A percentile compares a stretch with the other conserved stretches of the same genome.
Conservation (phyloP, 768 basidiomycete genomes). For the Artomyces pyxidatus region DNA sequence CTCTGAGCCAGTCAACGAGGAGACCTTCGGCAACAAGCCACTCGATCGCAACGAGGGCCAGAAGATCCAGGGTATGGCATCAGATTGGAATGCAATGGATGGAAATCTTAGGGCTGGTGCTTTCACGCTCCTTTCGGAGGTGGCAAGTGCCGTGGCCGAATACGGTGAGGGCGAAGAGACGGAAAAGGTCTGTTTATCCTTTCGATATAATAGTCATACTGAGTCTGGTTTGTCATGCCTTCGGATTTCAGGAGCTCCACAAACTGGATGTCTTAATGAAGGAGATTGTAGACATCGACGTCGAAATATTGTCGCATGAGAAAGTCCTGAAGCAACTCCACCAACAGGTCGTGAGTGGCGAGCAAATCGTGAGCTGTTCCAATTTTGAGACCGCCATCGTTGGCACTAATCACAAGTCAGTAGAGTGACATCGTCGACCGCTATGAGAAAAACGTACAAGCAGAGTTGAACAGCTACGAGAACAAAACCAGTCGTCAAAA, state of each 20-base stretch:
- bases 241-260: constrained; percentile 36
- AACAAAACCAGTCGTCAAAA: constrained; percentile 69
- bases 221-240: neutral
- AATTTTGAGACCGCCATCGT: neutral
- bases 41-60: constrained; percentile 42
- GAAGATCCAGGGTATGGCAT: constrained; percentile 48
- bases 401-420: neutral
- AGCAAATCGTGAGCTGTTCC: constrained; percentile 37
- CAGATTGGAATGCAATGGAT: constrained; percentile 55
- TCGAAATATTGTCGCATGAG: constrained; percentile 52
- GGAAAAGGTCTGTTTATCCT: constrained; percentile 40
- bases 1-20: constrained; percentile 49
- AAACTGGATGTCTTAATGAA: constrained; percentile 64
- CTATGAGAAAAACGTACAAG: constrained; percentile 43
- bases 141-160: constrained; percentile 56
- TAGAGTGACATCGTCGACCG: constrained; percentile 44
- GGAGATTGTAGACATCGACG: constrained; percentile 56
- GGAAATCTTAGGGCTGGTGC: constrained; percentile 37
- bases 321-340: constrained; percentile 45
- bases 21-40: constrained; percentile 60
- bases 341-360: constrained; percentile 45
- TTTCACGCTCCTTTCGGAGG: constrained; percentile 38
- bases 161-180: constrained; percentile 45
- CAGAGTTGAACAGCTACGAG: constrained; percentile 38
- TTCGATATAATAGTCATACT: no score